Base-by-base conservation (phyloP, 805 yeast genomes). In the Schwanniomyces vanrijiae region DNA sequence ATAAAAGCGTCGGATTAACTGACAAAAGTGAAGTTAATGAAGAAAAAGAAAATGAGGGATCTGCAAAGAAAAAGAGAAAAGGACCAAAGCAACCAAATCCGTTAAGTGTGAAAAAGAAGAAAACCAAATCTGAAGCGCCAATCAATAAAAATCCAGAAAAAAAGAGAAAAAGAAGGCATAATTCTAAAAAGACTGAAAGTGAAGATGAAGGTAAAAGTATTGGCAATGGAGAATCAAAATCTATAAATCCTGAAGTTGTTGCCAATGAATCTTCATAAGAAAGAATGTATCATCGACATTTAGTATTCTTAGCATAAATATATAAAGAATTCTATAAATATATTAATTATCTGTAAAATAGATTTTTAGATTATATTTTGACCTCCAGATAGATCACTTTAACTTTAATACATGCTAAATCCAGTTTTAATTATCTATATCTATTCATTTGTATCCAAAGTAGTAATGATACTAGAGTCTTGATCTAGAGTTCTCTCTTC, bases 11-110 rank as follows among this genome's bases (percentile, higher is more conserved):
- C 0, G 84, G 86, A 3, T 62, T 73, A n/a, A 45, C 56, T 45
- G 54, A 44, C 2, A 52, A 55, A 26, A 49, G 53, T 29, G 55
- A 63, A 11, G 58, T 49, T 2, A 58, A 59, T 9, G 31, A 18
- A 8, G 40, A 26, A 2, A 43, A 44, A 20, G 48, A 38, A 9
- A 58, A 44, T 50, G 47, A 44, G 10, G 44, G 20, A 20, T 51
- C 58, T 11, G 52, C 51, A 35, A 51, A 47, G 43, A 75, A 79
- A 62, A 84, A 81, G 65, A 76, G 81, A 50, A 81, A 74, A 56
- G 90, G 91, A 3, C 86, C 90, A 9, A 86, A 83, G 55, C 91
- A 79, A 25, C 96, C 97, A 5, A 92, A 92, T 62, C 97, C 98
- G 1, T 71, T 92, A 56, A 90, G 97, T 69, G 73, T 90, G 44